phyloP scores from a whole-genome alignment of 148 eudicot species.

The Diospyros kaki region DNA sequence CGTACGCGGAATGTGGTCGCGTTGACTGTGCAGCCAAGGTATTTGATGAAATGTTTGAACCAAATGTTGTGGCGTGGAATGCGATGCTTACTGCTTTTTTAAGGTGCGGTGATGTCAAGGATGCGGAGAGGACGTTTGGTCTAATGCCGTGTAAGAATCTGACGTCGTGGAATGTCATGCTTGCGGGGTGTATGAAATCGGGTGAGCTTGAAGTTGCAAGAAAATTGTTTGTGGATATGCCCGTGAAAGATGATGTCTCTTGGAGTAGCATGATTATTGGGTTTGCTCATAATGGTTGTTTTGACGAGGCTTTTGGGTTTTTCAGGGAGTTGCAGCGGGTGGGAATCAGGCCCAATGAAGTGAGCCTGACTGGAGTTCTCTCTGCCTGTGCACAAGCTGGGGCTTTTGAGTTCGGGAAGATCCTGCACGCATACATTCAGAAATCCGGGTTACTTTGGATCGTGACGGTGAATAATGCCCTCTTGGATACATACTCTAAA shows the following conservation, averaged over 20 bases:
- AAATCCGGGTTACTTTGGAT: constrained; percentile 41
- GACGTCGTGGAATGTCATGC: constrained; percentile 50
- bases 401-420: constrained; percentile 43
- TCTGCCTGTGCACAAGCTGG: constrained; percentile 64
- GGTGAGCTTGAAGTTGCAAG: constrained; percentile 43
- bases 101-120: constrained; percentile 37
- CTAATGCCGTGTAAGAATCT: constrained; percentile 39
- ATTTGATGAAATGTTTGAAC: constrained; percentile 59
- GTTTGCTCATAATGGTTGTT: constrained; percentile 41
- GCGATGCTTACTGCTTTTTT: constrained; percentile 54
- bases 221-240: constrained; percentile 41
- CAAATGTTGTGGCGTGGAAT: constrained; percentile 65
- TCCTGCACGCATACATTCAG: constrained; percentile 50
- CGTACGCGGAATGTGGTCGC: constrained; percentile 56
- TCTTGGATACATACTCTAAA: constrained; percentile 49
- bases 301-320: constrained; percentile 46
- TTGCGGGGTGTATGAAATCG: constrained; percentile 42
- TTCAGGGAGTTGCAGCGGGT: constrained; percentile 35
- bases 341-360: constrained; percentile 47
- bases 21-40: constrained; percentile 38
- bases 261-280: constrained; percentile 66
- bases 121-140: constrained; percentile 31
- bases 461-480: constrained; percentile 43
- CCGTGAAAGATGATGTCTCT: constrained; percentile 53
- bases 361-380: constrained; percentile 46